Evolutionary conservation across 371 early-diverging fungal species (phyloP), one percentile per base, ranked within the genome.

Genomic region (Mortierella sp.): DNA sequence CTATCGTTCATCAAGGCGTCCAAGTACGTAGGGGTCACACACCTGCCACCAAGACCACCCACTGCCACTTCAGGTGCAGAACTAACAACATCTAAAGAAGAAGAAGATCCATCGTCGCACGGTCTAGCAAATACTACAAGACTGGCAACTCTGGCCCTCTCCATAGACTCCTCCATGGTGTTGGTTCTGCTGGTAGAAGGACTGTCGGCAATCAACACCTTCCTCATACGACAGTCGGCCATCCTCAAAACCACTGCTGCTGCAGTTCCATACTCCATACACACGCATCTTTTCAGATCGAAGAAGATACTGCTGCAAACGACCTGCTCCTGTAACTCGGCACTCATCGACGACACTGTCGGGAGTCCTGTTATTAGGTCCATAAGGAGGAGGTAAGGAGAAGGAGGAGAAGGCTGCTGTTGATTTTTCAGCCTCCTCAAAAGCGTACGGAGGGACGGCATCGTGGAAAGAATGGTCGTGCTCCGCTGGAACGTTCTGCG

Each of bases 261-360:
- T n/a, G n/a, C n/a, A n/a, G n/a, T n/a, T 24, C 41, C 43, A 43
- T 43, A n/a, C 43, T 43, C 43, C 14, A 26, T 10, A 16, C 1
- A 0, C 43, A 40, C 65, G 37, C 19, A 19, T 31, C 37, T 37
- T 16, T 4, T 61, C 37, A 61, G 61, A 61, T 61, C 61, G 37
- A 61, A 37, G 61, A 61, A 61, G 61, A 61, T 61, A 61, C 22
- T 34, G 34, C 61, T 61, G 61, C 61, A 61, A 61, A 61, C 37
- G 61, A 39, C 61, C 61, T 61, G 61, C 16, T 19, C 37, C 61
- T 61, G 61, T 9, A 61, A 37, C 22, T 34, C 19, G 19, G 61
- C 37, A 22, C 31, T 61, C 61, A 19, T 61, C 37, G 34, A 37
- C 34, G 37, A 61, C 22, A 61, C n/a, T n/a, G n/a, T n/a, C n/a